Evolutionary conservation across 352 stramenopile species (phyloP), one percentile per base, ranked within the genome.

Genomic region (Phytopythium chamaehyphon): DNA sequence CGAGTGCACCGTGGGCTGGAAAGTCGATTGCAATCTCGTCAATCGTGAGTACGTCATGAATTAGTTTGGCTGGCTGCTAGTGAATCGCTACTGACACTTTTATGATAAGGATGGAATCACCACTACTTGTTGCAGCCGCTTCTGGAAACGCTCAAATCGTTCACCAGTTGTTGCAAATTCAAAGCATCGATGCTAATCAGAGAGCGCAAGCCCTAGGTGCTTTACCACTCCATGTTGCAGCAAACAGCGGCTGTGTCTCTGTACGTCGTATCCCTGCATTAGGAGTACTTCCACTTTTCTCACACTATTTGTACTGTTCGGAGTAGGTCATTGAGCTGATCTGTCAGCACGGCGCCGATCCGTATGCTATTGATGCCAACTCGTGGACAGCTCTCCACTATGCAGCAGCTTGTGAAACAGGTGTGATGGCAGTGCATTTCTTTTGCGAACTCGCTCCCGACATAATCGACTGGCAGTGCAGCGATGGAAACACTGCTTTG

Each of bases 341-440:
- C 9, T 76, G 64, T 18, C 61, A 71, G n/a, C 49, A 67, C 23
- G 76, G 79, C 0, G 62, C 62, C 3, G 42, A 65, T 1, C 46
- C 64, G 4, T 61, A 65, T 14, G 44, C 49, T 8, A 54, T 67
- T 8, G 79, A 88, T 21, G 64, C 77, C 10, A 83, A 85, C 52
- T 74, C 67, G 5, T 90, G 76, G 76, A 87, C 70, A 21, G 65
- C 68, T 2, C 54, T 90, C 2, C 79, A 90, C 33, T 88, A 87
- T 43, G 73, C 69, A 3, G 74, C 73, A 10, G 76, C 66, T 10
- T 87, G 74, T 23, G 28, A 49, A 9, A 59, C 39, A 0, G 76
- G 72, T 0, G 14, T 69, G 4, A 55, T 72, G 18, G 70, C 72
- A 2, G 51, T 90, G 54, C 64, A 69, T 31, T 87, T 83, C 26